Percentiles rank a stretch among this genome's conserved stretches.
Evolutionary conservation across 2,329 filamentous ascomycete genomes (phyloP).

Genomic region (Fusarium avenaceum): DNA sequence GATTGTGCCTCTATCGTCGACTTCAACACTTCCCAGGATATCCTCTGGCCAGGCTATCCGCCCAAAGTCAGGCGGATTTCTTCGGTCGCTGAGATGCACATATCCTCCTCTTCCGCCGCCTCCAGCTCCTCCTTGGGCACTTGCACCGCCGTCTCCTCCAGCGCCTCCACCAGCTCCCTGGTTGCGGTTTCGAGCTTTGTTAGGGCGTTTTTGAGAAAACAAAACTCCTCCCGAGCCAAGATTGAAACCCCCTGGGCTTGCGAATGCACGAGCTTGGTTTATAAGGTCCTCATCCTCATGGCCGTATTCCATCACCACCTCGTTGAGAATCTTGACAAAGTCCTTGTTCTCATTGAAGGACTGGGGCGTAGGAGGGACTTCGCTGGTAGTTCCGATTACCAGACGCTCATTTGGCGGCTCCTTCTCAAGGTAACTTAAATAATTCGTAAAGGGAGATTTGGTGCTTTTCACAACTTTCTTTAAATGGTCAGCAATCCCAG

Average conservation of each 20-base stretch:
- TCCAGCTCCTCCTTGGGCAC: conserved; percentile 72
- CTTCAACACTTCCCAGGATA: conserved; percentile 76
- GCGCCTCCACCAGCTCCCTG: conserved; percentile 58
- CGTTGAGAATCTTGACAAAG: conserved; percentile 71
- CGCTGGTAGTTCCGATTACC: conserved; percentile 70
- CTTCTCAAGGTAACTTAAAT: conserved; percentile 72
- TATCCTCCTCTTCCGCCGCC: conserved; percentile 72
- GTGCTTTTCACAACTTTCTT: conserved; percentile 71
- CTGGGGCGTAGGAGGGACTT: conserved; percentile 71
- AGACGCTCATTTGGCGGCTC: conserved; percentile 66
- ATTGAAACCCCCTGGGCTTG: conserved; percentile 67
- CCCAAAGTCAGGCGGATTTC: conserved; percentile 76
- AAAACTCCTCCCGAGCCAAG: conserved; percentile 66
- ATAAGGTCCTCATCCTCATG: conserved; percentile 68
- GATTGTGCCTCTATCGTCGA: conserved; percentile 69
- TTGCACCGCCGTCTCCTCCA: conserved; percentile 65
- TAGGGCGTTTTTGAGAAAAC: conserved; percentile 59
- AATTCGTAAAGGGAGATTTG: conserved; percentile 60
- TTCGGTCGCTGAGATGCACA: conserved; percentile 73
- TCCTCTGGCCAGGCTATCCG: conserved; percentile 78
- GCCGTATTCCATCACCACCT: conserved; percentile 68
- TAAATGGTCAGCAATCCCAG: conserved; percentile 28
- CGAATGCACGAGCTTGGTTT: conserved; percentile 71
- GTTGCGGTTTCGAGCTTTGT: conserved; percentile 51
- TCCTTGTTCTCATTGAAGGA: conserved; percentile 71